Conservation (phyloP, 2,329 filamentous ascomycete species). For the Byssochlamys sp. region DNA sequence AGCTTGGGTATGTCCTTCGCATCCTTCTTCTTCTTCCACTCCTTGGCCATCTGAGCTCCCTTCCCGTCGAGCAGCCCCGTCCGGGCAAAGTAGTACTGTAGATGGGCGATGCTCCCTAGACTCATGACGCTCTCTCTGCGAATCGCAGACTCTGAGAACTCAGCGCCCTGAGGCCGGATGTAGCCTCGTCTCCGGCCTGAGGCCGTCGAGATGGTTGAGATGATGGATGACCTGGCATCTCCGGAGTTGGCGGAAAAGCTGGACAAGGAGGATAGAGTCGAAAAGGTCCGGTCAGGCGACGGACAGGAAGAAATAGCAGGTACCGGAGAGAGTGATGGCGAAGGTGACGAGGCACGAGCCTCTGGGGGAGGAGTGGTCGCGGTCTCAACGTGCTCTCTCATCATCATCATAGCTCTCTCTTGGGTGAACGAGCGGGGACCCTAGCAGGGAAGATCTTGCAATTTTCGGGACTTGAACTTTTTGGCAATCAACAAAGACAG, state of each 20-base stretch:
- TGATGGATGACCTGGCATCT: slow-evolving; percentile 30
- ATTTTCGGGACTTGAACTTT: not conserved
- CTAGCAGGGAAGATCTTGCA: not conserved
- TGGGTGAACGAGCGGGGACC: not conserved
- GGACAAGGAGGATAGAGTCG: slow-evolving; percentile 37
- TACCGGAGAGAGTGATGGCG: slow-evolving; percentile 32
- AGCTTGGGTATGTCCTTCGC: slow-evolving; percentile 31
- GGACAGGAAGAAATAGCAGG: slow-evolving; percentile 36
- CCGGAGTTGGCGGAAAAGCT: slow-evolving; percentile 35
- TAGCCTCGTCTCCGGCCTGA: slow-evolving; percentile 61
- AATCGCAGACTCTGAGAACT: slow-evolving; percentile 82
- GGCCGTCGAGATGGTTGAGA: slow-evolving; percentile 23
- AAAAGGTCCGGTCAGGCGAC: slow-evolving; percentile 37
- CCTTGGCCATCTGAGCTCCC: slow-evolving; percentile 71
- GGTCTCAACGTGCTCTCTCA: slow-evolving; percentile 7
- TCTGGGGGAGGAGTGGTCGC: slow-evolving; percentile 12
- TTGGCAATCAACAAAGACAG: not conserved
- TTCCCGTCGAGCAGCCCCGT: slow-evolving; percentile 91
- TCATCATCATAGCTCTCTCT: slow-evolving; percentile 3
- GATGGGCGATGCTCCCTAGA: slow-evolving; percentile 86
- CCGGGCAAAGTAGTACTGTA: slow-evolving; percentile 96
- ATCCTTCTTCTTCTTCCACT: slow-evolving; percentile 47
- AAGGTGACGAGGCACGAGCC: slow-evolving; percentile 28
- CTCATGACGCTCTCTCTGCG: slow-evolving; percentile 93
- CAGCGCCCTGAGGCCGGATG: slow-evolving; percentile 74